phyloP scores from a whole-genome alignment of 495 filamentous ascomycete genomes.

The Hypoxylon cercidicola region DNA sequence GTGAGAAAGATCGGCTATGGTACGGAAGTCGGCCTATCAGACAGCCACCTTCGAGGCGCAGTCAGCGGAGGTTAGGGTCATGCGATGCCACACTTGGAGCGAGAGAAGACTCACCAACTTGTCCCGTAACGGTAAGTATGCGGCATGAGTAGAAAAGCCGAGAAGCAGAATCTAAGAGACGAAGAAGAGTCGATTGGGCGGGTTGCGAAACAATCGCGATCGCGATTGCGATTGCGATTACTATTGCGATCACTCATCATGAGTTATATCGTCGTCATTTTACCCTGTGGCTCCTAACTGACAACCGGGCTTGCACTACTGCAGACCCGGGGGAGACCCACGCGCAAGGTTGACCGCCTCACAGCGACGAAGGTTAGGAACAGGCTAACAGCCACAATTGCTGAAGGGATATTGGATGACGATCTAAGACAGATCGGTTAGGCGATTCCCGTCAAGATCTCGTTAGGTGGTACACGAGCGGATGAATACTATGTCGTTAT shows the following conservation, averaged over 20 bases:
- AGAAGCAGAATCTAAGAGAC: constrained; percentile 15
- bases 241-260: constrained; percentile 36
- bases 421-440: constrained; percentile 41
- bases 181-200: constrained; percentile 44
- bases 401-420: constrained; percentile 4
- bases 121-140: constrained; percentile 8
- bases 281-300: constrained; percentile 8
- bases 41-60: constrained; percentile 50
- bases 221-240: too few relatives aligned
- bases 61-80: constrained; percentile 40
- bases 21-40: constrained; percentile 28
- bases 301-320: constrained; percentile 24
- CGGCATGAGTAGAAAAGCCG: constrained; percentile 16
- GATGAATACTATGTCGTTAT: constrained; percentile 19
- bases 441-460: constrained; percentile 30
- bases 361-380: constrained; percentile 11
- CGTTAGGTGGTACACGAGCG: constrained; percentile 24
- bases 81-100: constrained; percentile 40
- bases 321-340: constrained; percentile 24
- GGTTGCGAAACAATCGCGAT: constrained; percentile 38
- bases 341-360: constrained; percentile 40
- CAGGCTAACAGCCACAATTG: constrained; percentile 25
- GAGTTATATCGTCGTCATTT: constrained; percentile 13
- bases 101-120: constrained; percentile 30
- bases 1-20: constrained; percentile 26